A percentile compares a stretch with the other conserved stretches of the same genome.
phyloP scores from a whole-genome alignment of 768 basidiomycete species.

The Russula olivacea region DNA sequence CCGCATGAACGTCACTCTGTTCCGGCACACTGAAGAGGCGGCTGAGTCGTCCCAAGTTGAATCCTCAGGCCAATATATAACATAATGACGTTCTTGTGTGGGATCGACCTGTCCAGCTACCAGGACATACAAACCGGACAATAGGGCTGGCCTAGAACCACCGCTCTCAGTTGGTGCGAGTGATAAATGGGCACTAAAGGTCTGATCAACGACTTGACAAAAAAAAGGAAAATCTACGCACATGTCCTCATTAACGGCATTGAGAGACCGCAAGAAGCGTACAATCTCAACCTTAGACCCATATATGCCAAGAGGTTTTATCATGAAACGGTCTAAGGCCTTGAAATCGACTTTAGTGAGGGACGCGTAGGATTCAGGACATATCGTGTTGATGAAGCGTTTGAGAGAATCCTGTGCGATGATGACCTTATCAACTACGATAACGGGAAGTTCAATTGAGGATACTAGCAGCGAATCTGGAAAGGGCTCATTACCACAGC shows the following conservation, averaged over 20 bases:
- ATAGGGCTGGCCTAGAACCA: constrained; percentile 30
- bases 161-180: constrained; percentile 19
- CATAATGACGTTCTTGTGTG: constrained; percentile 34
- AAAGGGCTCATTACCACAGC: constrained; percentile 40
- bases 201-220: constrained; percentile 28
- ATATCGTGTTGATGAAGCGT: constrained; percentile 42
- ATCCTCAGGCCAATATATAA: constrained; percentile 30
- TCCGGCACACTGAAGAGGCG: constrained; percentile 40
- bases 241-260: constrained; percentile 36
- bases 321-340: constrained; percentile 38
- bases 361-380: constrained; percentile 46
- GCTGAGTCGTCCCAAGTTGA: constrained; percentile 53
- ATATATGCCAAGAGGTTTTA: constrained; percentile 53
- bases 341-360: constrained; percentile 28
- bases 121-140: constrained; percentile 49
- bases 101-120: constrained; percentile 15
- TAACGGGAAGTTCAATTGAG: background rate
- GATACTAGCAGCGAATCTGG: background rate
- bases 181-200: constrained; percentile 26
- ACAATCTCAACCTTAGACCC: constrained; percentile 50
- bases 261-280: constrained; percentile 36
- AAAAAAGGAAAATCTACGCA: constrained; percentile 28
- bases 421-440: constrained; percentile 54
- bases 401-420: constrained; percentile 47
- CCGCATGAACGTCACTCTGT: constrained; percentile 60